Evolutionary conservation across 345 rosid genomes (phyloP).

Genomic region (Passiflora organensis): DNA sequence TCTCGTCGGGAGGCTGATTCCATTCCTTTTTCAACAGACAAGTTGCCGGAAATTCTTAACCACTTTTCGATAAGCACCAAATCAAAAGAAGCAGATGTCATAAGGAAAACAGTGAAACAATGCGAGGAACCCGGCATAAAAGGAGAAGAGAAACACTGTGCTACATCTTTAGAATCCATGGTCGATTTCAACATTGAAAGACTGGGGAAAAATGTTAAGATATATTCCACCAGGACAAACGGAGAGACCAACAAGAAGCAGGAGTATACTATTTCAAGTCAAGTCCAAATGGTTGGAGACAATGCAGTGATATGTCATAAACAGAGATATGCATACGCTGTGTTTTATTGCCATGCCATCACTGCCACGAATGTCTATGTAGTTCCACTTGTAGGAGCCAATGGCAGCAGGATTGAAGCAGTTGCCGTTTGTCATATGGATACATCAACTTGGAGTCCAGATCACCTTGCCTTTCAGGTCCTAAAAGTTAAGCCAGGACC

Average conservation of each 20-base stretch:
- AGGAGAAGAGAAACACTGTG: neutral
- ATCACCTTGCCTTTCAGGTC: neutral
- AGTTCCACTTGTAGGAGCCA: neutral
- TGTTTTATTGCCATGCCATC: conserved; percentile 1
- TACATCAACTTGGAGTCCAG: neutral
- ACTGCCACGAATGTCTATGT: neutral
- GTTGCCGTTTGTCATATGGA: neutral
- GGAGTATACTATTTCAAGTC: neutral
- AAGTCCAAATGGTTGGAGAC: neutral
- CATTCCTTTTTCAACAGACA: neutral
- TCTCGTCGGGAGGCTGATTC: neutral
- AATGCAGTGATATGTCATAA: neutral
- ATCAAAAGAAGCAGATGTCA: neutral
- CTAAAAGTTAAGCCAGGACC: conserved; percentile 8
- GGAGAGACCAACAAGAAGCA: neutral
- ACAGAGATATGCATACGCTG: conserved; percentile 7
- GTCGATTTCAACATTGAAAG: neutral
- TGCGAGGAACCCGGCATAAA: neutral
- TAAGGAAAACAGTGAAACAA: neutral
- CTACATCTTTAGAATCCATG: neutral
- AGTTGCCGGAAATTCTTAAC: neutral
- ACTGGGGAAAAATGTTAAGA: neutral
- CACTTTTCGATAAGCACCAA: neutral
- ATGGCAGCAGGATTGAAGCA: neutral
- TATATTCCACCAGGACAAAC: neutral